Base-by-base conservation (phyloP, 441 rosid genomes). In the Hypseocharis bilobata region DNA sequence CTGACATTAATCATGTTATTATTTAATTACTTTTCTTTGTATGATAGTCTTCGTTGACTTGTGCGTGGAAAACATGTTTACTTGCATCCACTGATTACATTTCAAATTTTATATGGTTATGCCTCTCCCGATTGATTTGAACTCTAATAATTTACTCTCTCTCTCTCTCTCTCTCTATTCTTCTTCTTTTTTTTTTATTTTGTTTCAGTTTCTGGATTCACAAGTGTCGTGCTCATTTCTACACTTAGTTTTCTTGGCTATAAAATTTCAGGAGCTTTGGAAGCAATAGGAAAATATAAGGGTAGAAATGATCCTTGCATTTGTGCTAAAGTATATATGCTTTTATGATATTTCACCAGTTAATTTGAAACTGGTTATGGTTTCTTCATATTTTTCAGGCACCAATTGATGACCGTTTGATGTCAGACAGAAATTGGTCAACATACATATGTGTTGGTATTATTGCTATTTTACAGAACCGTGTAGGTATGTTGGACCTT, bases 391-490 rank as follows among this genome's bases (percentile, higher is more conserved):
- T 56, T 69, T 73, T 49, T 32, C 81, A 93, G 99, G 84, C 64
- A 72, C 79, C 67, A 10, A 81, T 88, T 76, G 81, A 72, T 16
- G 83, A 81, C 60, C 80, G 72, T 56, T 66, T 66, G 59, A 79
- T 81, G 83, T 70, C 80, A 19, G 72, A 77, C 64, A 70, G 52
- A 70, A 78, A 65, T 58, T 91, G 96, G 95, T 75, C 93, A 25
- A 77, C 78, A 63, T 70, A 84, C 69, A 78, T 91, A 73, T 79
- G 83, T 66, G 73, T 69, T 19, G 99, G 99, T 67, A 72, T 91
- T 71, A 82, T 83, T 25, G 84, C 87, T 64, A 83, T 91, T 72
- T 79, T 93, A 70, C 97, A 91, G 68, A 91, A 87, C 65, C 90
- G 93, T 13, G 89, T 91, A 60, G 96, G 97, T 90, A 79, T 68